A percentile compares a stretch with the other conserved stretches of the same genome.
These are phyloP conservation scores for Helminthosporium solani DNA, from an alignment of 2,329 filamentous ascomycete genomes.

Conservation along the genomic window DNA sequence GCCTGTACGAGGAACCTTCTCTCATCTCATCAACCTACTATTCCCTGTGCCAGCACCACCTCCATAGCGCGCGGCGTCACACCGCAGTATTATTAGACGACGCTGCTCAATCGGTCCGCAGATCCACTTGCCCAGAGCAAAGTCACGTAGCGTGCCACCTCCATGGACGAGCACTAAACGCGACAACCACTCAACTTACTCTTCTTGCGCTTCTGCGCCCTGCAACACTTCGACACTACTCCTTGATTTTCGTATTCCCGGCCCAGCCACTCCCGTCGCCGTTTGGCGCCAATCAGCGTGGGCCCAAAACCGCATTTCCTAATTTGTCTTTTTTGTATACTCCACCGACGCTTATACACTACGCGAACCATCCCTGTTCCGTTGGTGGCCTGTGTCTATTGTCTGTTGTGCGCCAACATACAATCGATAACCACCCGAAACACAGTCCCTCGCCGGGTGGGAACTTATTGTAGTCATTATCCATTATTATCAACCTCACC, in stretches of 20 bases:
- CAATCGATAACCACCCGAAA: not conserved
- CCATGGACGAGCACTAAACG: slow-evolving; percentile 34
- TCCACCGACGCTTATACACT: slow-evolving; percentile 18
- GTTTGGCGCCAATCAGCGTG: slow-evolving; percentile 30
- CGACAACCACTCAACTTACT: slow-evolving; percentile 28
- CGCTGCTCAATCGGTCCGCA: slow-evolving; percentile 24
- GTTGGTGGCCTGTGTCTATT: slow-evolving; percentile 19
- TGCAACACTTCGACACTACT: slow-evolving; percentile 42
- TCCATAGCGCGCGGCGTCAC: slow-evolving; percentile 14
- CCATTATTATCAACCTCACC: slow-evolving; percentile 1
- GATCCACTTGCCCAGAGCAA: slow-evolving; percentile 27
- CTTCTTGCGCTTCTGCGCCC: slow-evolving; percentile 43
- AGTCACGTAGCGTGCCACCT: slow-evolving; percentile 18
- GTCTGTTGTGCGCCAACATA: not conserved
- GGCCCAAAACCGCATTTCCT: slow-evolving; percentile 27
- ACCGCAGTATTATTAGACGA: slow-evolving; percentile 27
- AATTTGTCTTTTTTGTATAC: slow-evolving; percentile 27
- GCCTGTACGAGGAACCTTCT: slow-evolving; percentile 21
- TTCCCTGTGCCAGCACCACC: slow-evolving; percentile 19
- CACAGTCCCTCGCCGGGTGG: no score
- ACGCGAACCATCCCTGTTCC: slow-evolving; percentile 16
- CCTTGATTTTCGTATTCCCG: slow-evolving; percentile 33
- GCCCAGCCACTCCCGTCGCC: slow-evolving; percentile 23
- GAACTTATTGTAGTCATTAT: not conserved
- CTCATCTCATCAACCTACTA: slow-evolving; percentile 9